These are phyloP conservation scores for Conticribra weissflogii DNA, from an alignment of 108 stramenopile species.

Conservation along the genomic window DNA sequence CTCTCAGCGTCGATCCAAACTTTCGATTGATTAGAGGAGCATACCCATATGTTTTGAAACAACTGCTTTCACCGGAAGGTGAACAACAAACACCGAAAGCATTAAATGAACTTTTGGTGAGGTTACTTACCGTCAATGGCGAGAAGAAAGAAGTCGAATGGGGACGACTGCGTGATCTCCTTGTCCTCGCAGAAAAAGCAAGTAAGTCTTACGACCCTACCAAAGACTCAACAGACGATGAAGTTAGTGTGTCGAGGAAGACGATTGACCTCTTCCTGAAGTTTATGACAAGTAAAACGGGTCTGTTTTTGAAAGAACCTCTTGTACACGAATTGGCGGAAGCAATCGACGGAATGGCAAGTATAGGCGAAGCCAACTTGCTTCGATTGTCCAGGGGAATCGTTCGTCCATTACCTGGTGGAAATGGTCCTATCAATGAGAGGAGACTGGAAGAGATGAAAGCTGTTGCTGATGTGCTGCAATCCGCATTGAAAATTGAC, in stretches of 20 bases:
- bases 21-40: constrained; percentile 91
- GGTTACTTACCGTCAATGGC: constrained; percentile 76
- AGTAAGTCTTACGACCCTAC: constrained; percentile 70
- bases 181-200: constrained; percentile 80
- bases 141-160: constrained; percentile 55
- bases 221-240: constrained; percentile 53
- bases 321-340: constrained; percentile 85
- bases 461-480: constrained; percentile 65
- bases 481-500: constrained; percentile 56
- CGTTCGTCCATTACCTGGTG: constrained; percentile 77
- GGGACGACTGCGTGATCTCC: constrained; percentile 70
- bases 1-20: constrained; percentile 85
- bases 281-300: constrained; percentile 82
- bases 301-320: constrained; percentile 83
- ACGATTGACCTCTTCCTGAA: constrained; percentile 80
- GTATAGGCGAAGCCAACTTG: constrained; percentile 79
- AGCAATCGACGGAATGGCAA: constrained; percentile 87
- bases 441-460: constrained; percentile 76
- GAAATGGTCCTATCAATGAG: constrained; percentile 82
- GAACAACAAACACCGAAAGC: constrained; percentile 64
- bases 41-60: constrained; percentile 91
- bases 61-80: constrained; percentile 65
- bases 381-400: constrained; percentile 61
- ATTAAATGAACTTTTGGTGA: constrained; percentile 65
- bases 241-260: constrained; percentile 63